Conservation (phyloP, 768 basidiomycete genomes). For the Sarcomyxa edulis region DNA sequence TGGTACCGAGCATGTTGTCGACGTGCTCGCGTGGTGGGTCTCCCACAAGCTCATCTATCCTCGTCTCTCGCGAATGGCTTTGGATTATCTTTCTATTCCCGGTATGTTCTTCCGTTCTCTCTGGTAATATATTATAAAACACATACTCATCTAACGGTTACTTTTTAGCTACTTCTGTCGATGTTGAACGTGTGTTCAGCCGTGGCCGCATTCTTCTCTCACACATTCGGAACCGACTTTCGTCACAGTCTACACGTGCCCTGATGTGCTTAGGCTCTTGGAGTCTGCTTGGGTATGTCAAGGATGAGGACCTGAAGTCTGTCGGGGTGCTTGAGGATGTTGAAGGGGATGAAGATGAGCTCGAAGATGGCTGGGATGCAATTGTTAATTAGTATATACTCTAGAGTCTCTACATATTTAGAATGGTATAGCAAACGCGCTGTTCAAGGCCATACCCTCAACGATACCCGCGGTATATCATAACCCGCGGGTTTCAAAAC, state of each 20-base stretch:
- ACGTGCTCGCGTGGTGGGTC: slow-evolving; percentile 26
- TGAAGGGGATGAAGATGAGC: slow-evolving; percentile 12
- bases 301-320: slow-evolving; percentile 17
- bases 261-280: slow-evolving; percentile 28
- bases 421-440: no score
- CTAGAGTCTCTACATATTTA: not conserved
- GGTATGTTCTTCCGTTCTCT: slow-evolving; percentile 16
- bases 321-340: slow-evolving; percentile 11
- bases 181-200: slow-evolving; percentile 24
- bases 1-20: slow-evolving; percentile 15
- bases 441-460: not conserved
- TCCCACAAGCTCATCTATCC: slow-evolving; percentile 17
- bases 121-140: slow-evolving; percentile 6
- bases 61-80: slow-evolving; percentile 24
- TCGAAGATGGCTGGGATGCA: slow-evolving; percentile 14
- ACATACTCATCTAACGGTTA: slow-evolving; percentile 1
- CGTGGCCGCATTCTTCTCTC: slow-evolving; percentile 18
- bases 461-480: not conserved
- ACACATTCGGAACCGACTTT: slow-evolving; percentile 19
- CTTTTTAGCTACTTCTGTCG: slow-evolving; percentile 26
- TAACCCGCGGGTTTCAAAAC: not conserved
- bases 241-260: slow-evolving; percentile 16
- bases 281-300: slow-evolving; percentile 20
- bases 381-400: slow-evolving; percentile 5
- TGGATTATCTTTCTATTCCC: slow-evolving; percentile 26